phyloP scores from a whole-genome alignment of 805 yeast genomes.

The Cyberlindnera saturnus region DNA sequence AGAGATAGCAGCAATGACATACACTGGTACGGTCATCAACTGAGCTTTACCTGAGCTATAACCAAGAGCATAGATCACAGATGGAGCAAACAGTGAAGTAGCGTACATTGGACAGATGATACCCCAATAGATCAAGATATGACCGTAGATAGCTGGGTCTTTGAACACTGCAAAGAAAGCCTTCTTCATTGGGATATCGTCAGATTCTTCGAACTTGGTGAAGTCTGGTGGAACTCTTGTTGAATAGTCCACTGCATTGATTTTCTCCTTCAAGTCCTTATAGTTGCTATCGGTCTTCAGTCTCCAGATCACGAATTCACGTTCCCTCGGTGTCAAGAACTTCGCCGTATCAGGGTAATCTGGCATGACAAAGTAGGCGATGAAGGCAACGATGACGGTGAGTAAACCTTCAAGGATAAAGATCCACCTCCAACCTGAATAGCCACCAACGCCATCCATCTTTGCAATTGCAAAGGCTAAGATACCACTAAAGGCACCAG shows the following conservation, averaged over 20 bases:
- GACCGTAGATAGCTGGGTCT: slow-evolving; percentile 10
- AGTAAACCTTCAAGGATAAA: slow-evolving; percentile 17
- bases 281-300: slow-evolving; percentile 8
- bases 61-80: slow-evolving; percentile 12
- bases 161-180: slow-evolving; percentile 8
- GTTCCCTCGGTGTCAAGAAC: slow-evolving; percentile 15
- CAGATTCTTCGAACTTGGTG: slow-evolving; percentile 8
- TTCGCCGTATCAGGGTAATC: slow-evolving; percentile 17
- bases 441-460: slow-evolving; percentile 12
- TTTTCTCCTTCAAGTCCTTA: slow-evolving; percentile 2
- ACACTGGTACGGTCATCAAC: slow-evolving; percentile 15
- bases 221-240: slow-evolving; percentile 7
- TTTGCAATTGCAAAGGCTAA: slow-evolving; percentile 21
- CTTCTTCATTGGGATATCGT: slow-evolving; percentile 8
- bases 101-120: slow-evolving; percentile 15
- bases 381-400: slow-evolving; percentile 9
- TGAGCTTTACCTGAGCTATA: slow-evolving; percentile 25
- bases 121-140: slow-evolving; percentile 10
- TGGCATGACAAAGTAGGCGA: slow-evolving; percentile 9
- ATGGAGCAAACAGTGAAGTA: slow-evolving; percentile 13
- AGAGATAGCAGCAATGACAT: slow-evolving; percentile 7
- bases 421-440: slow-evolving; percentile 18
- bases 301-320: slow-evolving; percentile 9
- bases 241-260: slow-evolving; percentile 3
- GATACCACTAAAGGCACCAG: slow-evolving; percentile 22